Conservation (phyloP, 73 alveolate genomes). For the Durusdinium trenchii region DNA sequence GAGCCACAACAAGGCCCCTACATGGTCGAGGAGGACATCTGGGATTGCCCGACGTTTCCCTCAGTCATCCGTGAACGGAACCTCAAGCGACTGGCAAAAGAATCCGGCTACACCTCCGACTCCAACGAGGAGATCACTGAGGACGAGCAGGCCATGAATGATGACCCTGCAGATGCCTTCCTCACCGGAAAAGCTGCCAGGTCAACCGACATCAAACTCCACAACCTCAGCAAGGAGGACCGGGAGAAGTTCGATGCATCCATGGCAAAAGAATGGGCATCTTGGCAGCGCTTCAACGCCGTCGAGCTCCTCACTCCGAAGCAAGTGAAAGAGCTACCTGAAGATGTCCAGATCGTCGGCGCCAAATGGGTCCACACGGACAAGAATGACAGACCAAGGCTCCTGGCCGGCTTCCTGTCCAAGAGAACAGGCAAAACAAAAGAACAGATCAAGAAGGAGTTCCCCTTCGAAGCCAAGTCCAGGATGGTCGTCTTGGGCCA, state of each 20-base stretch:
- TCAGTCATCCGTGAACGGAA: not conserved
- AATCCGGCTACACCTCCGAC: not conserved
- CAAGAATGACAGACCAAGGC: constrained; percentile 34
- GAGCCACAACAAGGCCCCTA: not conserved
- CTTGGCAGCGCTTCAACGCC: constrained; percentile 36
- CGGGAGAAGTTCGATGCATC: not conserved
- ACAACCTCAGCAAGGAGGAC: not conserved
- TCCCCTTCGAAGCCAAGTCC: not conserved
- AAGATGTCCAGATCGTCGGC: constrained; percentile 34
- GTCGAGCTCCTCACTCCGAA: not conserved
- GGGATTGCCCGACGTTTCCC: not conserved
- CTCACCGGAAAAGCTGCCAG: not conserved
- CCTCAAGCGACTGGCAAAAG: not conserved
- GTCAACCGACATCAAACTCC: not conserved
- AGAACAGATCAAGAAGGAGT: constrained; percentile 1
- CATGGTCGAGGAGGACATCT: not conserved
- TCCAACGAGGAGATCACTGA: not conserved
- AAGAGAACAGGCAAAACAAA: not conserved
- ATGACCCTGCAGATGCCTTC: not conserved
- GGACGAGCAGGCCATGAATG: not conserved
- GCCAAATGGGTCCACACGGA: constrained; percentile 54
- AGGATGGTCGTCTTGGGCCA: constrained; percentile 21
- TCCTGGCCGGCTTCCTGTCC: not conserved
- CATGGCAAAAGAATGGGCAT: constrained; percentile 44
- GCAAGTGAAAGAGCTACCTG: not conserved